Base-by-base conservation (phyloP, 805 yeast genomes). In the Diddensiella transvaalensis region DNA sequence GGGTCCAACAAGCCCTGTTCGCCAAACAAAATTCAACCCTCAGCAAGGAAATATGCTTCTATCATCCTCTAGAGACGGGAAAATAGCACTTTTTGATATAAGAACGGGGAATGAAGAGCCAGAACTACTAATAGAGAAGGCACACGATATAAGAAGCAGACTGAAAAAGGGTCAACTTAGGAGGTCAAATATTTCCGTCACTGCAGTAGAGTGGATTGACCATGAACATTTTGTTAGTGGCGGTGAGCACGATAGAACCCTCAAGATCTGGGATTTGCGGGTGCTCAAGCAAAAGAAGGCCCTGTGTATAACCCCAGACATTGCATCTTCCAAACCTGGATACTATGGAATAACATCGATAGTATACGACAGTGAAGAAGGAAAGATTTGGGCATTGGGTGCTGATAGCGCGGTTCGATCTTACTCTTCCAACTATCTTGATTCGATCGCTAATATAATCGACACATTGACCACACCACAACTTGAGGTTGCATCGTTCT, bases 201-300 rank as follows among this genome's bases (percentile, higher is more conserved):
- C 60, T 2, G 54, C 62, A 2, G 6, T 59, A 5, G 47, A 48
- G 4, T 62, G 65, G 63, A 26, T 42, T n/a, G 42, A 47, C 15
- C 55, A 53, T 19, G 4, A 32, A 8, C 21, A 23, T 17, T 29
- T 59, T 2, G 64, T 56, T 11, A 33, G 60, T 13, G 61, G 52
- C 2, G 19, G 54, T 4, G 55, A 53, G 17, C 42, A 39, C 8
- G 50, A 54, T 26, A 50, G 55, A 8, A 22, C 42, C 11, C 44
- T 60, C 4, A 60, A 56, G 43, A 45, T 59, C 29, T 62, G 67
- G 67, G 67, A 62, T 42, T 15, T 58, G 30, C 50, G 67, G 3
- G 46, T 49, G 17, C 6, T 52, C 11, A 23, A 32, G 44, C 5
- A 8, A 21, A 19, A 22, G 17, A 33, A 30, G 32, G 43, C 47